These are phyloP conservation scores for Dryas integrifolia DNA, from an alignment of 331 rosid species.

Conservation along the genomic window DNA sequence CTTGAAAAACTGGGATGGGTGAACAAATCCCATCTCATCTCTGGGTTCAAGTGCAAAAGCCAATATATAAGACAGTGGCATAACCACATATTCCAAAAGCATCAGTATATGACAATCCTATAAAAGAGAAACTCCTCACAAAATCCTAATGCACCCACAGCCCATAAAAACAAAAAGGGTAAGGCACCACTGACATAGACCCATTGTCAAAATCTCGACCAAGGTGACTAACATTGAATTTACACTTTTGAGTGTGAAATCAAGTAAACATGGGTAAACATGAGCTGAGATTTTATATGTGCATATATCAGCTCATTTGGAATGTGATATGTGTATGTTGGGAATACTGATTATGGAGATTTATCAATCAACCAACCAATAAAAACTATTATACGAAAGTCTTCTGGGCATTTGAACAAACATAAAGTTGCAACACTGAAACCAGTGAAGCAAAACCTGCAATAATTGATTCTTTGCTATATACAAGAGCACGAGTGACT, in stretches of 20 bases:
- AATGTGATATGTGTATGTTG: too few relatives aligned
- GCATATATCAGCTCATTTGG: too few relatives aligned
- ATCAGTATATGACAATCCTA: neutral
- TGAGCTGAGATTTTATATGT: too few relatives aligned
- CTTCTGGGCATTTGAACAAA: constrained; percentile 9
- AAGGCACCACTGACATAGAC: neutral
- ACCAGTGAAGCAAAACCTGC: constrained; percentile 11
- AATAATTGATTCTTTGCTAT: neutral
- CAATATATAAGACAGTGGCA: constrained; percentile 8
- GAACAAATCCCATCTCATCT: constrained; percentile 86
- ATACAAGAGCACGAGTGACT: constrained; percentile 4
- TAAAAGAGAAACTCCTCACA: neutral
- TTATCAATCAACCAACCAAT: neutral
- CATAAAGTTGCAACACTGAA: neutral
- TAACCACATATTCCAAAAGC: neutral
- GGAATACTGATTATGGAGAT: too few relatives aligned
- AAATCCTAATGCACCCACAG: neutral
- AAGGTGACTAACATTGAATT: neutral
- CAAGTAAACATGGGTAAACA: neutral
- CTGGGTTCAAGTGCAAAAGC: constrained; percentile 38
- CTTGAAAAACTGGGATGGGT: constrained; percentile 66
- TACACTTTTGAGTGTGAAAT: neutral
- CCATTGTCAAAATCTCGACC: neutral
- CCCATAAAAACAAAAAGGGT: neutral
- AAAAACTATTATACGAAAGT: neutral